A percentile compares a stretch with the other conserved stretches of the same genome.
Conservation (phyloP, 1,139 yeast species). For the Blastobotrys raffinosifermentans region DNA sequence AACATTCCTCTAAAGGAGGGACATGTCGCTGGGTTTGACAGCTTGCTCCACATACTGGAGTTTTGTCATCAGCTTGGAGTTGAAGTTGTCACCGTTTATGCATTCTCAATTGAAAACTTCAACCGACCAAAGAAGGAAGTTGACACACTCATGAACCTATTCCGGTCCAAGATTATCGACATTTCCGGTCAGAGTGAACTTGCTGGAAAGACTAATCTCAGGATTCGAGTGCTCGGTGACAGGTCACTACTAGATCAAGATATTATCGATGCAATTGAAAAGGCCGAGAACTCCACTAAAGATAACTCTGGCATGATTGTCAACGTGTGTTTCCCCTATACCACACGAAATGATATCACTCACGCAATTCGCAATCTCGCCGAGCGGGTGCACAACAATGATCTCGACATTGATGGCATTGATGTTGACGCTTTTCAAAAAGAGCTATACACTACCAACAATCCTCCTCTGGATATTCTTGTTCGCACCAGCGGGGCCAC, state of each 20-base stretch:
- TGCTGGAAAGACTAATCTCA: slow-evolving; percentile 66
- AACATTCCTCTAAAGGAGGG: slow-evolving; percentile 82
- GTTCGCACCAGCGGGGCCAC: slow-evolving; percentile 85
- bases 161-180: slow-evolving; percentile 57
- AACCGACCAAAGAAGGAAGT: slow-evolving; percentile 78
- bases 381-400: slow-evolving; percentile 31
- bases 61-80: slow-evolving; percentile 81
- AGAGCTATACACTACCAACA: slow-evolving; percentile 56
- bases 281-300: slow-evolving; percentile 64
- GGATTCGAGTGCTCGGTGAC: slow-evolving; percentile 71
- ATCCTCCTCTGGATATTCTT: slow-evolving; percentile 76
- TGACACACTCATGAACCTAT: slow-evolving; percentile 76
- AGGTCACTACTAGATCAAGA: slow-evolving; percentile 59
- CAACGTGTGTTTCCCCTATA: slow-evolving; percentile 93
- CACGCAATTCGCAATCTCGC: slow-evolving; percentile 56
- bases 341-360: slow-evolving; percentile 87
- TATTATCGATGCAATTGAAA: slow-evolving; percentile 53
- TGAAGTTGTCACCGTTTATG: slow-evolving; percentile 80
- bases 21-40: slow-evolving; percentile 85
- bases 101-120: slow-evolving; percentile 93
- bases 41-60: slow-evolving; percentile 70
- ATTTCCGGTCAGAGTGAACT: slow-evolving; percentile 35
- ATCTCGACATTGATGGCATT: slow-evolving; percentile 32
- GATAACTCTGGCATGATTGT: slow-evolving; percentile 64
- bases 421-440: slow-evolving; percentile 44